Evolutionary conservation across 202 grass and related monocot species (phyloP), one percentile per base, ranked within the genome.

Genomic region (Carex sylvatica): DNA sequence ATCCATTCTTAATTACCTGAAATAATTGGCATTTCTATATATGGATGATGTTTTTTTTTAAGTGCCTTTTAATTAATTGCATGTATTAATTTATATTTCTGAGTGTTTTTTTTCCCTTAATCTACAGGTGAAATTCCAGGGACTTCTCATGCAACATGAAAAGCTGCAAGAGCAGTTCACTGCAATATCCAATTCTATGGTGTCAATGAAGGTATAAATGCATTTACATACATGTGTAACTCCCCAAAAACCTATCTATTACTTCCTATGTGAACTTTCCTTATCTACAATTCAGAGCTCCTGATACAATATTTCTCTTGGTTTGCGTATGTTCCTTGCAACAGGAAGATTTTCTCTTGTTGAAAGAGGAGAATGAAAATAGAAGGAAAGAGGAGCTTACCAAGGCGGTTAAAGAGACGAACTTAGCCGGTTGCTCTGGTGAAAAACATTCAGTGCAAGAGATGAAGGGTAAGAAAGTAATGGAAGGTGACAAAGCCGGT

Each of bases 111-210:
- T 9, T 61, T 53, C 36, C 24, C 72, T 66, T 82, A 35, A 60
- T 88, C 59, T 89, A 16, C 84, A 95, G 93, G 93, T 84, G 62
- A 91, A 56, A 61, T 90, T 88, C 44, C 82, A 90, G 84, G 79
- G 64, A 30, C 70, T 91, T 28, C 40, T 78, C 47, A 80, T 83
- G 16, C 88, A 91, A 68, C 80, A 88, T 70, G 83, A 75, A 12
- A 93, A 85, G 77, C 73, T 93, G 65, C 82, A 87, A 80, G 74
- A 85, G 20, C 84, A 87, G 61, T 78, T 87, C 72, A 69, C n/a
- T 19, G 56, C 3, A 70, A 79, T 94, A 38, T 91, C 85, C 42
- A 81, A 61, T 47, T 88, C 80, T 63, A 80, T 88, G 56, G 9
- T 83, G 18, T 80, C 75, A 70, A 73, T 87, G 52, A 93, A 91